phyloP scores from a whole-genome alignment of 2,329 filamentous ascomycete genomes.

The Aspergillus tamarii region DNA sequence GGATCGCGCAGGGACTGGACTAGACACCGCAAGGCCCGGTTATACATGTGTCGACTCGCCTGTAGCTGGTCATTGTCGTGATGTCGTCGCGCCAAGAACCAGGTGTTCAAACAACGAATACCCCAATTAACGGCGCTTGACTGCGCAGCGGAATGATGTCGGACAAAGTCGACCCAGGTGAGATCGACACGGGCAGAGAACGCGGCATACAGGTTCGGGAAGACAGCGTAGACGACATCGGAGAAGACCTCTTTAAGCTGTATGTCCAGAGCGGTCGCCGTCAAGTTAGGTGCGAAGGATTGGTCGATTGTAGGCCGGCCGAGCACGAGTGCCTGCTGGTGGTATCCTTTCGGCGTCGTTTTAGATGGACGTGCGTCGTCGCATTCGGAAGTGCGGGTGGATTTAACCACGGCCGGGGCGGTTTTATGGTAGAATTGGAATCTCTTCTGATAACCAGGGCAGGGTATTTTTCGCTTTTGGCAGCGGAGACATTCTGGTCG shows the following conservation, averaged over 20 bases:
- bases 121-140: slow-evolving; percentile 14
- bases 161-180: slow-evolving; percentile 26
- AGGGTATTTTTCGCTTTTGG: slow-evolving; percentile 15
- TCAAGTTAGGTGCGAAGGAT: slow-evolving; percentile 14
- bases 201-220: slow-evolving; percentile 19
- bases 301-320: slow-evolving; percentile 16
- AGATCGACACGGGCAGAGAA: slow-evolving; percentile 20
- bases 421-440: slow-evolving; percentile 23
- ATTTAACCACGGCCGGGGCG: slow-evolving; percentile 8
- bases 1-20: slow-evolving; percentile 16
- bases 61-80: slow-evolving; percentile 17
- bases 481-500: slow-evolving; percentile 26
- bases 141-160: slow-evolving; percentile 12
- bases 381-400: background rate
- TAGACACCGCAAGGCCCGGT: slow-evolving; percentile 17
- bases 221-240: slow-evolving; percentile 20
- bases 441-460: slow-evolving; percentile 23
- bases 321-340: background rate
- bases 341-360: background rate
- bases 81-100: slow-evolving; percentile 20
- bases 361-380: background rate
- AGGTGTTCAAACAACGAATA: slow-evolving; percentile 18
- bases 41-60: slow-evolving; percentile 25
- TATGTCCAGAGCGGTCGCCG: slow-evolving; percentile 13
- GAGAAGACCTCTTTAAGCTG: slow-evolving; percentile 22